Evolutionary conservation across 2,329 filamentous ascomycete genomes (phyloP), one percentile per base, ranked within the genome.

Genomic region (Xylariaceae sp.): DNA sequence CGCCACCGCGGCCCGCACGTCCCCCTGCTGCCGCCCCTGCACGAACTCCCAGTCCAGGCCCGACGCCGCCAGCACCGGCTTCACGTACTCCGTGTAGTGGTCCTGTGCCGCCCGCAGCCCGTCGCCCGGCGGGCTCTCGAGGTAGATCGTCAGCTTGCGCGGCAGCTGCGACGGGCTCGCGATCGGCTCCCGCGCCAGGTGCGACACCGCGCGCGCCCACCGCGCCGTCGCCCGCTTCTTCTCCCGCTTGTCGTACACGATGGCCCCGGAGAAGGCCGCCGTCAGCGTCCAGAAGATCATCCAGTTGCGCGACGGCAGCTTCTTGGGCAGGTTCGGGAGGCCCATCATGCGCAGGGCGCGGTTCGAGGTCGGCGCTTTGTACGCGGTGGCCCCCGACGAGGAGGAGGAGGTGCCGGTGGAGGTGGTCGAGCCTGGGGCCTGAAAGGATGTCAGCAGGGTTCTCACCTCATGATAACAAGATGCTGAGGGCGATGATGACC

Each of bases 1-100:
- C 19, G 93, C 91, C 35, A 94, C 76, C 12, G 85, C 87, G 39
- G 87, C 89, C 47, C 93, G 75, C 34, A 98, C 80, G 60, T 98
- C 91, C n/a, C 93, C 93, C 69, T 96, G 87, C 60, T 85, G 83
- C 39, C 90, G 75, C 4, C 91, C 93, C 66, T 97, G 91, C 4
- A 97, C 79, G 43, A 96, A 94, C 56, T 96, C 91, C 82, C 94
- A 97, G 63, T 98, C 93, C 59, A 97, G 69, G 0, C 90, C 90
- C 1, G 88, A 91, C 2, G 89, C 85, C 3, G 93, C 87, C 30
- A 98, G 69, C 19, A 98, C 78, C 2, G 93, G 93, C 72, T 97
- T 97, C 33, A 96, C 79, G 61, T 96, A 98, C 63, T 95, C 88
- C 57, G 89, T 84, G 65, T 95, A 98, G 66, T 97, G 90, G 53